Base-by-base conservation (phyloP, 768 basidiomycete species). In the Suillus bovinus region DNA sequence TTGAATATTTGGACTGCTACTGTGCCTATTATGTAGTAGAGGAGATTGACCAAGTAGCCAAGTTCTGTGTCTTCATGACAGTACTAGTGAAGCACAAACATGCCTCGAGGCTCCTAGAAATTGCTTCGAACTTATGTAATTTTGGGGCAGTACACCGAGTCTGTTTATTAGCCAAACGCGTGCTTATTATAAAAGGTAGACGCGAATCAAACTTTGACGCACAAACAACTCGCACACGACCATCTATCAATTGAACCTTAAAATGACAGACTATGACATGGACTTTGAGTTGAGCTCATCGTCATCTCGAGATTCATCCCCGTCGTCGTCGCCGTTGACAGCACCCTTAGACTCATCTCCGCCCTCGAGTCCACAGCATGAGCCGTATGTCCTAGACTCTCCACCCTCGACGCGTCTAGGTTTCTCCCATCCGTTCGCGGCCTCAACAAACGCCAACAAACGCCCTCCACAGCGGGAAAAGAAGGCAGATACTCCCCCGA, bases 391-490 rank as follows among this genome's bases (percentile, higher is more conserved):
- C 64, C 58, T 75, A 71, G 67, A 64, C 72, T 77, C 47, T 69
- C 79, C 44, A 70, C 76, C 50, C 63, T 66, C 64, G 17, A 57
- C 67, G n/a, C 60, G 55, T 41, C 29, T 16, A 16, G 47, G 63
- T 7, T 63, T 71, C 29, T 61, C 65, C 63, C 72, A 89, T 66
- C 87, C 87, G 0, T 84, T 86, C 59, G 84, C 89, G 14, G 88
- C 81, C 0, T 86, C 86, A 1, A 80, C 81, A 4, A 84, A 83
- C 60, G 79, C 81, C 4, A 75, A 67, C 33, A 78, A 78, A 67
- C 68, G 67, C 5, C 81, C 76, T 31, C 80, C 80, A 4, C 67
- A 77, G 14, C 82, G 84, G 53, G 83, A 86, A 68, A 80, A 77
- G 68, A 74, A 70, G 68, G 38, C 17, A 34, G 61, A 62, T 42